These are phyloP conservation scores for Westerdykella ornata DNA, from an alignment of 2,329 filamentous ascomycete genomes.

Conservation along the genomic window DNA sequence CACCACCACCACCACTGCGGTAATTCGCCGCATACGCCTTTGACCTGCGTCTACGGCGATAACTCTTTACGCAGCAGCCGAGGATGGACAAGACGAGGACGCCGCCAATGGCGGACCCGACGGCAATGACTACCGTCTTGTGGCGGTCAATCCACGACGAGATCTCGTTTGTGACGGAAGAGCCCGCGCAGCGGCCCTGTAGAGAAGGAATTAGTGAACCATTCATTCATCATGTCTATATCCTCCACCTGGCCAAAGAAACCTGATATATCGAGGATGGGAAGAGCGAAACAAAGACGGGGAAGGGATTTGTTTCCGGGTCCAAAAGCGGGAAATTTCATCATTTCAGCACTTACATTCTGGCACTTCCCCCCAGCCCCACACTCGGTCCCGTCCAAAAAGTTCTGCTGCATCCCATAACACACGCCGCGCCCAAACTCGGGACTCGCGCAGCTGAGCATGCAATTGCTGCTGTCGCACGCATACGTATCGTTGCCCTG, in stretches of 20 bases:
- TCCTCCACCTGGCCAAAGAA: no score
- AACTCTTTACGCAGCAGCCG: constrained; percentile 58
- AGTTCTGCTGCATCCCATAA: constrained; percentile 77
- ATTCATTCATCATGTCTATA: not conserved
- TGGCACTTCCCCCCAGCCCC: constrained; percentile 69
- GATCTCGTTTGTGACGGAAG: constrained; percentile 63
- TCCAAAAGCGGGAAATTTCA: no score
- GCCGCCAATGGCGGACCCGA: constrained; percentile 64
- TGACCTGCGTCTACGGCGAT: constrained; percentile 20
- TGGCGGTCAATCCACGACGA: constrained; percentile 69
- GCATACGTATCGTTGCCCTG: constrained; percentile 71
- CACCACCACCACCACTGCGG: not conserved
- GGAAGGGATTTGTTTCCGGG: not conserved
- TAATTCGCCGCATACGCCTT: constrained; percentile 18
- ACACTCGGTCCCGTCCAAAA: constrained; percentile 85
- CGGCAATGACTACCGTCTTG: constrained; percentile 74
- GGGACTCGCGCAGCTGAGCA: constrained; percentile 67
- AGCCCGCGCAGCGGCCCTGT: constrained; percentile 66
- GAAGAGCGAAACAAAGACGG: not conserved
- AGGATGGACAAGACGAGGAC: constrained; percentile 59
- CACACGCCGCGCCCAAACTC: constrained; percentile 60
- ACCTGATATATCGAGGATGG: no score
- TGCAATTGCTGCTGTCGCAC: constrained; percentile 67
- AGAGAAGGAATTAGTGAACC: not conserved
- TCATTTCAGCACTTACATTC: constrained; percentile 50